phyloP scores from a whole-genome alignment of 192 early-diverging fungal species.

The Podila clonocystis region DNA sequence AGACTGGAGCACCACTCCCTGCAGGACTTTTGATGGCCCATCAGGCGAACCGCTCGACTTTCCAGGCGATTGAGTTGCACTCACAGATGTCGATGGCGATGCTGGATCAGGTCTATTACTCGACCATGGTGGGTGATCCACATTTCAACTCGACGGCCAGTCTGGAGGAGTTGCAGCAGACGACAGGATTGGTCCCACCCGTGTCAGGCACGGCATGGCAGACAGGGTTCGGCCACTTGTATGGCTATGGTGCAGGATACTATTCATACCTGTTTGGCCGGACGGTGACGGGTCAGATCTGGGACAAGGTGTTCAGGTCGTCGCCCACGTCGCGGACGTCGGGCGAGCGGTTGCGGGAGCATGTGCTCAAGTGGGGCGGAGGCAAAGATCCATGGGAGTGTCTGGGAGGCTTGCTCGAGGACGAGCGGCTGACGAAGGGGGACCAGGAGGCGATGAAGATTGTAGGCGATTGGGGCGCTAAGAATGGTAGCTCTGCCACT shows the following conservation, averaged over 20 bases:
- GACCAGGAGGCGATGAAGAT: conserved; percentile 72
- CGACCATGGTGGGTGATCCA: conserved; percentile 51
- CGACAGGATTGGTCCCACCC: conserved; percentile 74
- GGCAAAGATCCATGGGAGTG: conserved; percentile 91
- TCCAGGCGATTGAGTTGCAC: conserved; percentile 82
- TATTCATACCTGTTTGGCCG: conserved; percentile 95
- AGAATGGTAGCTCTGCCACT: neutral
- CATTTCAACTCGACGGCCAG: conserved; percentile 65
- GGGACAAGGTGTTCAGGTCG: conserved; percentile 73
- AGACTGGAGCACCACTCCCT: conserved; percentile 72
- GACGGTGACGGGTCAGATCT: conserved; percentile 82
- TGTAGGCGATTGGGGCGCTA: conserved; percentile 76
- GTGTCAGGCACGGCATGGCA: conserved; percentile 86
- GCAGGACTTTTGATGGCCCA: conserved; percentile 61
- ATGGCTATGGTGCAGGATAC: conserved; percentile 92
- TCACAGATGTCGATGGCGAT: conserved; percentile 92
- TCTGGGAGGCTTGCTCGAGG: conserved; percentile 71
- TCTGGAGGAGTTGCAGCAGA: conserved; percentile 70
- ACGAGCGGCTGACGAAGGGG: conserved; percentile 64
- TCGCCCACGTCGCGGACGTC: conserved; percentile 68
- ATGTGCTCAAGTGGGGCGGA: conserved; percentile 93
- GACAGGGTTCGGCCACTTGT: conserved; percentile 90
- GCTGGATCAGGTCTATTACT: conserved; percentile 93
- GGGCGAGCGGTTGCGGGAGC: conserved; percentile 73
- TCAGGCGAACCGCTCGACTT: conserved; percentile 60